phyloP scores from a whole-genome alignment of 352 stramenopile species.

The Pythium angustatum region DNA sequence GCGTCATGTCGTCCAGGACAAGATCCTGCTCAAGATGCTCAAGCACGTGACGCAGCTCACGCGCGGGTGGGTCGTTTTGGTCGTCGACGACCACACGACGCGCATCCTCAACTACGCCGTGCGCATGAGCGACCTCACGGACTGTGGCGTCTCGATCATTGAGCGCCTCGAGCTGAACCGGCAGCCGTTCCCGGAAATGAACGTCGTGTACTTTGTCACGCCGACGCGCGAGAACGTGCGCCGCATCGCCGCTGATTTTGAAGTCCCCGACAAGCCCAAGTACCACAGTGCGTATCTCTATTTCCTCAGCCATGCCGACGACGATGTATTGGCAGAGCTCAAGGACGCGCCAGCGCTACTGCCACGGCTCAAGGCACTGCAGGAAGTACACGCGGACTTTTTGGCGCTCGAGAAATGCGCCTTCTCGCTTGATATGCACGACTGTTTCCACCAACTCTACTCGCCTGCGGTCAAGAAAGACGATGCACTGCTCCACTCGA shows the following conservation, averaged over 20 bases:
- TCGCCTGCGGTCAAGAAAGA: slow-evolving; percentile 54
- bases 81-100: slow-evolving; percentile 94
- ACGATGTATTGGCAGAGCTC: slow-evolving; percentile 82
- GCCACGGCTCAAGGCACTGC: slow-evolving; percentile 79
- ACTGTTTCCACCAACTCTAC: slow-evolving; percentile 79
- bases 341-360: slow-evolving; percentile 85
- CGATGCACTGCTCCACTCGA: slow-evolving; percentile 48
- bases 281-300: slow-evolving; percentile 95
- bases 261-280: slow-evolving; percentile 75
- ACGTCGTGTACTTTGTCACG: slow-evolving; percentile 94
- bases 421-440: slow-evolving; percentile 94
- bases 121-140: slow-evolving; percentile 98
- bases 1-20: slow-evolving; percentile 78
- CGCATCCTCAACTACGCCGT: slow-evolving; percentile 93
- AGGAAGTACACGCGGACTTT: slow-evolving; percentile 97
- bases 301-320: slow-evolving; percentile 88
- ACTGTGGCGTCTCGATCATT: slow-evolving; percentile 95
- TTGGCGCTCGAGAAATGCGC: slow-evolving; percentile 92
- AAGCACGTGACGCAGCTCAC: slow-evolving; percentile 78
- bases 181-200: slow-evolving; percentile 96
- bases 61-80: slow-evolving; percentile 89
- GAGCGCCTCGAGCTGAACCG: slow-evolving; percentile 95
- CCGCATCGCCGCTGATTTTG: slow-evolving; percentile 87
- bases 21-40: slow-evolving; percentile 81
- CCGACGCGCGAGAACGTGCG: slow-evolving; percentile 86